Percentiles rank a stretch among this genome's conserved stretches.
These are phyloP conservation scores for Epichloe coenophiala DNA, from an alignment of 2,329 filamentous ascomycete species.

Conservation along the genomic window DNA sequence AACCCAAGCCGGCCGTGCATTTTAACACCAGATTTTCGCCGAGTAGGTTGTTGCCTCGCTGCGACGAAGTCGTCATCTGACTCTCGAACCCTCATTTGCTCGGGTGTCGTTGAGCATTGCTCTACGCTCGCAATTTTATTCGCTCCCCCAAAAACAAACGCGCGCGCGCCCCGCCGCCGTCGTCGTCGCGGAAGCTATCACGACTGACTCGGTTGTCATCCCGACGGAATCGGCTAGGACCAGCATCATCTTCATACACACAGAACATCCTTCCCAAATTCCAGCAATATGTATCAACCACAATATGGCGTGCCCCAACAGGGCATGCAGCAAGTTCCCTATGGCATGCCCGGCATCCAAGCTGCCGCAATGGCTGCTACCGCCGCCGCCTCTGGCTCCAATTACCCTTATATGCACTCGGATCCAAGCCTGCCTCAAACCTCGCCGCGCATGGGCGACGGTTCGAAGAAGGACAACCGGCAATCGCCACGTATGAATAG, in stretches of 20 bases:
- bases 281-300: constrained; percentile 60
- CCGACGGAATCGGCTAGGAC: not conserved
- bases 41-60: constrained; percentile 10
- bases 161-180: not conserved
- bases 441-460: constrained; percentile 67
- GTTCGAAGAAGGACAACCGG: constrained; percentile 57
- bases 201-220: not conserved
- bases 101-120: constrained; percentile 4
- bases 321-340: constrained; percentile 52
- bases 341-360: constrained; percentile 71
- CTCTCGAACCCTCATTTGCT: constrained; percentile 5
- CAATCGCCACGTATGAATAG: constrained; percentile 65
- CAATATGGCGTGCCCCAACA: constrained; percentile 61
- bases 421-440: constrained; percentile 55
- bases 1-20: constrained; percentile 23
- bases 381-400: constrained; percentile 76
- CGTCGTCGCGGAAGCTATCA: not conserved
- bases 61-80: constrained; percentile 11
- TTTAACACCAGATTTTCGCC: constrained; percentile 18
- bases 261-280: constrained; percentile 27
- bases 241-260: constrained; percentile 15
- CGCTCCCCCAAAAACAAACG: constrained; percentile 4
- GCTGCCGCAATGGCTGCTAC: constrained; percentile 87
- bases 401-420: constrained; percentile 58
- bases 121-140: constrained; percentile 8